Evolutionary conservation across 176 grass and related monocot genomes (phyloP), one percentile per base, ranked within the genome.

Genomic region (Oryza coarctata): DNA sequence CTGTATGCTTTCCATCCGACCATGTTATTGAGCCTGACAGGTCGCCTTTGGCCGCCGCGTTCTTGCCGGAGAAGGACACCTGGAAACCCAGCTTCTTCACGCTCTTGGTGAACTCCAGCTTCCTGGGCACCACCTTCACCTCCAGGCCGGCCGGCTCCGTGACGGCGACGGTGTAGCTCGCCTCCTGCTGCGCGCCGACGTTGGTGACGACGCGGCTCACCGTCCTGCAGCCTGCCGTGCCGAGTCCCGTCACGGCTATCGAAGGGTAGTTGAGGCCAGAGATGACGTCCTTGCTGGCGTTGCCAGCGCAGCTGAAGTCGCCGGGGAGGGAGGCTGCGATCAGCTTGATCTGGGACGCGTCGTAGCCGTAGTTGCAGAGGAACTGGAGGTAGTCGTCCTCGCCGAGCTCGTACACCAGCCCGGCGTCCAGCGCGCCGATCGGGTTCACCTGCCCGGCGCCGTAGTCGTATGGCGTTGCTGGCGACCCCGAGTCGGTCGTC

Each of bases 261-360:
- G 95, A 98, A 7, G 95, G 92, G 70, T 98, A 98, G 73, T 98
- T 98, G 32, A 94, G 90, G 27, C 93, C 57, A n/a, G 95, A 98
- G 76, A 98, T 98, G 77, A 91, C 65, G 47, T 86, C 79, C 63
- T 83, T 87, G 88, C 81, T 98, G 0, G 90, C 85, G 65, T 93
- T 98, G 36, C 30, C 73, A 0, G 88, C 81, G 81, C 95, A 98
- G 31, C 68, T 61, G 74, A 91, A 98, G 9, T 81, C 78, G 0
- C 39, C 32, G 12, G 88, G 86, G 11, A 71, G 52, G 7, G 84
- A 26, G 26, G 92, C 71, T 13, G 92, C 78, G 77, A 98, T 88
- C 9, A 87, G 92, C 32, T 72, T 91, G 74, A 98, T 84, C 68
- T 64, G 80, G 32, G 88, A 82, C 4, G 82, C 61, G 33, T 80